Conservation (phyloP, 2,329 filamentous ascomycete species). For the Grosmannia clavigera region DNA sequence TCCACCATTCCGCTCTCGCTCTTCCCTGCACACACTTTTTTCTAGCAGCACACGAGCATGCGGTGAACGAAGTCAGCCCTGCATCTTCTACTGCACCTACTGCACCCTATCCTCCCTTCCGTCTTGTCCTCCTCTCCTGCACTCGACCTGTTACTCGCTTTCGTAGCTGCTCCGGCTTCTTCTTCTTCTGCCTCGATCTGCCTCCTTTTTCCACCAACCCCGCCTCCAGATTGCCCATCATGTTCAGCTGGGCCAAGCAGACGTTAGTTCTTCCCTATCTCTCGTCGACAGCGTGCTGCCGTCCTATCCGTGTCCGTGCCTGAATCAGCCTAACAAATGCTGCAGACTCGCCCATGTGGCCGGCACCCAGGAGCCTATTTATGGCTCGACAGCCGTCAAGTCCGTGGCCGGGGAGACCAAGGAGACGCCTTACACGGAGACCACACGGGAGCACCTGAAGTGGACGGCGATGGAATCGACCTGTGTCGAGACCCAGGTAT, state of each 20-base stretch:
- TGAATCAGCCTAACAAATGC: background rate
- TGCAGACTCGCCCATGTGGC: constrained; percentile 63
- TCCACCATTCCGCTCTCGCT: background rate
- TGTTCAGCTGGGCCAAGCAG: constrained; percentile 94
- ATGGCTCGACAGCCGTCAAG: constrained; percentile 77
- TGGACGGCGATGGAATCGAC: constrained; percentile 77
- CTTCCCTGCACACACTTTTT: background rate
- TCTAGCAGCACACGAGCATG: background rate
- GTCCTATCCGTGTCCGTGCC: background rate
- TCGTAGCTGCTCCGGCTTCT: background rate
- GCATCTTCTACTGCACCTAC: background rate
- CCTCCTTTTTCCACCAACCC: background rate
- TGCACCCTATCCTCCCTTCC: background rate
- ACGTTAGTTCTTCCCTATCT: constrained; percentile 43
- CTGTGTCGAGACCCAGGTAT: constrained; percentile 86
- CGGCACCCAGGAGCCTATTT: constrained; percentile 92
- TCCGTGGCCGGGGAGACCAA: constrained; percentile 73
- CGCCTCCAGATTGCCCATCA: constrained; percentile 26
- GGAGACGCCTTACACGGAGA: constrained; percentile 66
- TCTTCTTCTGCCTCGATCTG: background rate
- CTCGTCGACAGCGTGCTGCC: background rate
- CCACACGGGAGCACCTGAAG: constrained; percentile 64
- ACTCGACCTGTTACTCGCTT: background rate
- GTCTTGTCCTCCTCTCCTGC: background rate
- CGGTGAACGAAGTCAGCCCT: constrained; percentile 2